Base-by-base conservation (phyloP, 2,329 filamentous ascomycete species). In the Clonostachys byssicola region DNA sequence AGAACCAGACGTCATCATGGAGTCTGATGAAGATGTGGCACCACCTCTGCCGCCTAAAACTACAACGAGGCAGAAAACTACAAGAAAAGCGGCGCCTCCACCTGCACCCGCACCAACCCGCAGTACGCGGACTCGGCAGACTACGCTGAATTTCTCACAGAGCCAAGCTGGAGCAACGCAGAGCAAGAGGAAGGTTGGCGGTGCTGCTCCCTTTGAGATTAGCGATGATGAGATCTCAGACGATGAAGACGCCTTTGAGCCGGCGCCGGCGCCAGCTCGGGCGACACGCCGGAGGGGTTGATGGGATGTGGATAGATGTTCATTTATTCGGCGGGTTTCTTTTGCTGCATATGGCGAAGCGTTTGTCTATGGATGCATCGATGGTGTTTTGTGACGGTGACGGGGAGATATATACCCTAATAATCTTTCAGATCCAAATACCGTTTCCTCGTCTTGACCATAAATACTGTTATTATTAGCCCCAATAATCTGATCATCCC, bases 221-320 rank as follows among this genome's bases (percentile, higher is more conserved):
- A 85, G 81, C 51, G 81, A 84, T 49, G 82, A 86, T 57, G 81
- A 84, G 60, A 83, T 86, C 41, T 80, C 76, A 0, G 79, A 82
- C 48, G 79, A 49, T 33, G 47, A 83, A 40, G 78, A 82, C 60
- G 65, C 73, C 0, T 85, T 86, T 60, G 80, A 84, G 60, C 69
- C 77, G 6, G 69, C 74, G 44, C 73, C 73, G 1, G 53, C 59
- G 12, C 52, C 64, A 16, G 61, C 56, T n/a, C 54, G 63, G 46
- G 61, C 61, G 6, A 60, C 23, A 30, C 23, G 23, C 9, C 23
- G 23, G 23, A 30, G 23, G 23, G 23, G 23, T 30, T 30, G 9
- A 30, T 30, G 23, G 23, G 23, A 30, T 30, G 8, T 30, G 23
- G 23, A 30, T 30, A 30, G 23, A 10, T 30, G 23, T 30, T 30